These are phyloP conservation scores for Phanerochaete carnosa DNA, from an alignment of 768 basidiomycete species.

Conservation along the genomic window DNA sequence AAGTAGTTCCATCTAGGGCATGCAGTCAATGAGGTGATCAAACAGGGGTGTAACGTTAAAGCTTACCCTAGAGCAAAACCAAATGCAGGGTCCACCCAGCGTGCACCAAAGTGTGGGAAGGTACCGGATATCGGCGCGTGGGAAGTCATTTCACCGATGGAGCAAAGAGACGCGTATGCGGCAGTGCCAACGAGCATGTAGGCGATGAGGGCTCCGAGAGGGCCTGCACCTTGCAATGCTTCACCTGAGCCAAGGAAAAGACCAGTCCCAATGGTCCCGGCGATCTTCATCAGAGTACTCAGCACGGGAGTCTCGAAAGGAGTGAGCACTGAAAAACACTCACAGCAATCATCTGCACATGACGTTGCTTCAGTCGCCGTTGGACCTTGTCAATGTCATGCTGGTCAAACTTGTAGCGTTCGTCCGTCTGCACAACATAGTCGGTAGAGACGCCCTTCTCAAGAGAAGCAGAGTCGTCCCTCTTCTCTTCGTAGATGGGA, in stretches of 20 bases:
- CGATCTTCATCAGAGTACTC: slow-evolving; percentile 36
- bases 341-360: slow-evolving; percentile 81
- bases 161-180: slow-evolving; percentile 64
- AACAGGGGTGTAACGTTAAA: not conserved
- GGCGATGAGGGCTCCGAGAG: slow-evolving; percentile 62
- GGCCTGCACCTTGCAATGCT: slow-evolving; percentile 58
- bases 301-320: not conserved
- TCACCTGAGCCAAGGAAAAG: slow-evolving; percentile 70
- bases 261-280: slow-evolving; percentile 74
- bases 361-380: slow-evolving; percentile 69
- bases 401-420: slow-evolving; percentile 46
- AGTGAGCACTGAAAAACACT: slow-evolving; percentile 17
- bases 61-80: slow-evolving; percentile 31
- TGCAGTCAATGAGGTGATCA: not conserved
- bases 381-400: slow-evolving; percentile 70
- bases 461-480: slow-evolving; percentile 15
- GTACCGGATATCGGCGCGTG: slow-evolving; percentile 77
- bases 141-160: slow-evolving; percentile 77
- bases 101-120: slow-evolving; percentile 62
- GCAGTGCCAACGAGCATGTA: slow-evolving; percentile 64
- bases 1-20: slow-evolving; percentile 29
- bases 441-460: slow-evolving; percentile 24
- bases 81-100: slow-evolving; percentile 35
- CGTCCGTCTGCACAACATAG: slow-evolving; percentile 22
- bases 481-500: slow-evolving; percentile 20